Evolutionary conservation across 129 eudicot genomes (phyloP).

Genomic region (Kitagawia praeruptora): DNA sequence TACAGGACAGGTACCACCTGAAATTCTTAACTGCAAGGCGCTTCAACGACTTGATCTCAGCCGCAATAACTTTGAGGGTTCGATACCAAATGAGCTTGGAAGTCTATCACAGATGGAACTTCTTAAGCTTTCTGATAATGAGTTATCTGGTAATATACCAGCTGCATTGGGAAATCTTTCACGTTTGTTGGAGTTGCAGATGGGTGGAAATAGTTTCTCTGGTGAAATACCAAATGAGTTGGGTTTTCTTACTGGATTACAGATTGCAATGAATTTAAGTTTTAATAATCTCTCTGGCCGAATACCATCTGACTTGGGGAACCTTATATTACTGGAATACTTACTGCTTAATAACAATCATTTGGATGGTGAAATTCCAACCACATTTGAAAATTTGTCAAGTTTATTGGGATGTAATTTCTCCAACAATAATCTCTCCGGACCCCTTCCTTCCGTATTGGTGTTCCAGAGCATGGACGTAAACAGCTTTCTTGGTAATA

Average conservation of each 20-base stretch:
- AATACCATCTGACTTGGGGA: slow-evolving; percentile 75
- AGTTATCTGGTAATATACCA: slow-evolving; percentile 70
- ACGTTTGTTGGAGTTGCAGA: slow-evolving; percentile 72
- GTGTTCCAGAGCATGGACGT: slow-evolving; percentile 60
- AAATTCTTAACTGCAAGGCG: slow-evolving; percentile 61
- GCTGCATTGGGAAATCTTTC: slow-evolving; percentile 63
- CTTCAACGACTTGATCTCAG: slow-evolving; percentile 91
- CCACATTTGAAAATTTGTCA: slow-evolving; percentile 67
- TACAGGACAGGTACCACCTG: slow-evolving; percentile 57
- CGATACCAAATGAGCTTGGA: slow-evolving; percentile 64
- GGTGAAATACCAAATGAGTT: slow-evolving; percentile 71
- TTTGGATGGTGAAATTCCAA: slow-evolving; percentile 70
- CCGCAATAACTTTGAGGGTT: slow-evolving; percentile 41
- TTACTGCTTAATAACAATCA: slow-evolving; percentile 63
- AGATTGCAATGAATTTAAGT: slow-evolving; percentile 83
- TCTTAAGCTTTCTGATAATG: slow-evolving; percentile 66
- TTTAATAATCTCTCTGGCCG: slow-evolving; percentile 65
- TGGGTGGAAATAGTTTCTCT: slow-evolving; percentile 76
- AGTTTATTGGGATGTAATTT: slow-evolving; percentile 74
- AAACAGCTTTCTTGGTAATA: slow-evolving; percentile 67
- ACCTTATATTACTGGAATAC: slow-evolving; percentile 62
- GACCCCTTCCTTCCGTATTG: slow-evolving; percentile 60
- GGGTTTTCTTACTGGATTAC: slow-evolving; percentile 70
- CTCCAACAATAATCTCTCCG: slow-evolving; percentile 67
- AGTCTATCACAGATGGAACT: slow-evolving; percentile 63